Evolutionary conservation across 2,329 filamentous ascomycete genomes (phyloP).

Genomic region (Xylaria sp.): DNA sequence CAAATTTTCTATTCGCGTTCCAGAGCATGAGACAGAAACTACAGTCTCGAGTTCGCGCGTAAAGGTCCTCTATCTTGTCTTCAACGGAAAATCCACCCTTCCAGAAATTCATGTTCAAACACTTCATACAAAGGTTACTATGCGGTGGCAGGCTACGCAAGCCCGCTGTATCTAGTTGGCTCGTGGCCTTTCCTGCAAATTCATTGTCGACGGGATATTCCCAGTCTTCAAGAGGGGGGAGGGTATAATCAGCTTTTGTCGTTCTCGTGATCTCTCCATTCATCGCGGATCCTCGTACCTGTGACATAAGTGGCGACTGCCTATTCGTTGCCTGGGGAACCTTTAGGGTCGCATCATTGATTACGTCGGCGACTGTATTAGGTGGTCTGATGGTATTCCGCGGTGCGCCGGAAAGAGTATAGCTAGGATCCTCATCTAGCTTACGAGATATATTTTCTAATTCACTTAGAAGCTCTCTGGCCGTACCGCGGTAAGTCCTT

Average conservation of each 20-base stretch:
- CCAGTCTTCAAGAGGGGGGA: constrained; percentile 21
- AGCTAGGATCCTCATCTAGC: background rate
- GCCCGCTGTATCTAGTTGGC: background rate
- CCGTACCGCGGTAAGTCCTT: background rate
- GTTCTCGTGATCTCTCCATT: background rate
- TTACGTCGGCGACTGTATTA: background rate
- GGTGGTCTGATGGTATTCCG: background rate
- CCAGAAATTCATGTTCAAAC: constrained; percentile 15
- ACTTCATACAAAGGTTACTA: constrained; percentile 1
- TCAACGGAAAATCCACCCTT: constrained; percentile 8
- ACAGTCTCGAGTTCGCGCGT: background rate
- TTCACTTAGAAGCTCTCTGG: background rate
- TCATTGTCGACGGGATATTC: constrained; percentile 26
- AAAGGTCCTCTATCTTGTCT: background rate
- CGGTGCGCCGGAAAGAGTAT: background rate
- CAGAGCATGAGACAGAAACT: constrained; percentile 9
- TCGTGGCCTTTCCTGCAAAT: constrained; percentile 23
- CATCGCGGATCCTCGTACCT: background rate
- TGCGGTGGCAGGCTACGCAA: background rate
- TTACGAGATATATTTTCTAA: constrained; percentile 2
- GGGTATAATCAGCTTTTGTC: constrained; percentile 12
- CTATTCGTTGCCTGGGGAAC: background rate
- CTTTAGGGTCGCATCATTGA: background rate
- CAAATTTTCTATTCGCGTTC: constrained; percentile 1
- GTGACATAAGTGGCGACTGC: background rate